A percentile compares a stretch with the other conserved stretches of the same genome.
These are phyloP conservation scores for Ramaria sp. DNA, from an alignment of 768 basidiomycete species.

Conservation along the genomic window DNA sequence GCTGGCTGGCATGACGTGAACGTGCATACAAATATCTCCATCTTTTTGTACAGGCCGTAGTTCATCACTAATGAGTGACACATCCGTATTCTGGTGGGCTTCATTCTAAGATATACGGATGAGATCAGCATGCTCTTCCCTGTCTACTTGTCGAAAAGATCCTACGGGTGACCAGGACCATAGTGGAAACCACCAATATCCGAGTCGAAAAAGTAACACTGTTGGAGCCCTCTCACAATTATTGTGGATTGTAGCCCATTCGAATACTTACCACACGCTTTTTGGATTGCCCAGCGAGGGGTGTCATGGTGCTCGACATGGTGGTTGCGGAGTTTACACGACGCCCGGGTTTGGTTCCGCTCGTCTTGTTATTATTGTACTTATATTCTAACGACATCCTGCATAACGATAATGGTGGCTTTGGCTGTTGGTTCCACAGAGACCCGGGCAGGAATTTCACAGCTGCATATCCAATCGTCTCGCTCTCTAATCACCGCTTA, in stretches of 20 bases:
- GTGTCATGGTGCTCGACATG: conserved; percentile 1
- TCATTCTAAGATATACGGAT: conserved; percentile 51
- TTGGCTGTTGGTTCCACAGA: no score
- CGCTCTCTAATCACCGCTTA: no score
- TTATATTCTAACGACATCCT: background rate
- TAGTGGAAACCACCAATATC: conserved; percentile 99
- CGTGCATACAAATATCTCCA: conserved; percentile 92
- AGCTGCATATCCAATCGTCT: no score
- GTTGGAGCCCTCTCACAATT: background rate
- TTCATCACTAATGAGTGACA: conserved; percentile 99
- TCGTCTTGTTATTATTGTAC: background rate
- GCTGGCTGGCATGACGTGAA: background rate
- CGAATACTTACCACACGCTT: conserved; percentile 2
- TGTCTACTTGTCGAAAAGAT: background rate
- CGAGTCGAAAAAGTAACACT: conserved; percentile 99
- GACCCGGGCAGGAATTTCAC: no score
- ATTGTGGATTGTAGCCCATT: background rate
- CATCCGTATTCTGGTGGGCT: conserved; percentile 97
- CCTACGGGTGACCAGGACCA: conserved; percentile 92
- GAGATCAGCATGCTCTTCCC: conserved; percentile 13
- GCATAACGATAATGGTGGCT: no score
- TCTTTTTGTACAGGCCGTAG: conserved; percentile 97
- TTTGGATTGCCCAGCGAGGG: background rate
- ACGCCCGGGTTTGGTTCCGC: background rate
- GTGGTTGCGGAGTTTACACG: background rate